Conservation (phyloP, 495 filamentous ascomycete genomes). For the Cetradonia linearis region DNA sequence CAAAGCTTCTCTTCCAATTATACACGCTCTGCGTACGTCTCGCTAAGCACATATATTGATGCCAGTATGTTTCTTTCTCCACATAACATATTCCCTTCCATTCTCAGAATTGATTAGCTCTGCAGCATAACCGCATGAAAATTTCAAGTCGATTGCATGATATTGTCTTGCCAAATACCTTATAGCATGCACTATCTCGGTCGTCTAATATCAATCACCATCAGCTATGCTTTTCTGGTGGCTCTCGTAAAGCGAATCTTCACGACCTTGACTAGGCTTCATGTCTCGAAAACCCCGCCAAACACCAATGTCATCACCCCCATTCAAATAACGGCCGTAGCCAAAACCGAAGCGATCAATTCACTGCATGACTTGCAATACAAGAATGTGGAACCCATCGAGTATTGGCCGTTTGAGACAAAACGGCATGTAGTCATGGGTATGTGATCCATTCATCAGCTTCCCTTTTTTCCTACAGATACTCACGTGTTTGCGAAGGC, state of each 20-base stretch:
- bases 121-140: background rate
- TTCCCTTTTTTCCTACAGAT: background rate
- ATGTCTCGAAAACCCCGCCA: background rate
- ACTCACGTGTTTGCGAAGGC: slow-evolving; percentile 8
- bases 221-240: slow-evolving; percentile 12
- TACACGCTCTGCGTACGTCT: background rate
- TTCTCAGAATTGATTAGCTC: background rate
- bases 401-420: slow-evolving; percentile 15
- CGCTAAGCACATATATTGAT: background rate
- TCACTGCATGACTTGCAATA: slow-evolving; percentile 12
- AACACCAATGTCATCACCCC: background rate
- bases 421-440: slow-evolving; percentile 18
- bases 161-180: background rate
- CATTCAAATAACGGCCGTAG: background rate
- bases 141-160: background rate
- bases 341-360: background rate
- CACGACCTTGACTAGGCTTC: slow-evolving; percentile 1
- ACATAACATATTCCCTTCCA: background rate
- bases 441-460: background rate
- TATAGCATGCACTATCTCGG: slow-evolving; percentile 16
- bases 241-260: background rate
- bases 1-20: no score
- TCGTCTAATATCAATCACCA: slow-evolving; percentile 5
- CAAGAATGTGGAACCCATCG: slow-evolving; percentile 8
- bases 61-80: background rate